Conservation (phyloP, 176 grass and related monocot species). For the Aegilops speltoides region DNA sequence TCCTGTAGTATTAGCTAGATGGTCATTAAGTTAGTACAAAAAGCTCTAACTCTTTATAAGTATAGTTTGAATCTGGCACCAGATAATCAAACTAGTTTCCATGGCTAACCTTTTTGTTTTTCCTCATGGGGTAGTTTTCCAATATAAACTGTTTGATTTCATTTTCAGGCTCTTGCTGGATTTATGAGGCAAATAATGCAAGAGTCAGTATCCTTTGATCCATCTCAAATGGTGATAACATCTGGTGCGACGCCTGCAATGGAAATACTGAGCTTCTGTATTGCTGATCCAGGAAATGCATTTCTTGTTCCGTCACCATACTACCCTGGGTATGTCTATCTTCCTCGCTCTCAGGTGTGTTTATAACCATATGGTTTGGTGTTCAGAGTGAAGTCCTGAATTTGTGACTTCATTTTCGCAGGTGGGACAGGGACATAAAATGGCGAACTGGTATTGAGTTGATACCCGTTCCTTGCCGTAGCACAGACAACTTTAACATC, state of each 20-base stretch:
- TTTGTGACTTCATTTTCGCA: conserved; percentile 23
- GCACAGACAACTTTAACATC: conserved; percentile 83
- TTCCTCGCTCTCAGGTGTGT: background rate
- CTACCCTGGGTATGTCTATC: conserved; percentile 74
- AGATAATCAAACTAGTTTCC: background rate
- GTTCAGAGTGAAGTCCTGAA: background rate
- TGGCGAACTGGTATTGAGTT: conserved; percentile 84
- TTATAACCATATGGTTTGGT: background rate
- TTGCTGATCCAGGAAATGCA: conserved; percentile 95
- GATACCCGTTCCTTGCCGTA: conserved; percentile 90
- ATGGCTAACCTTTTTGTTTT: background rate
- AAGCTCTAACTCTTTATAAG: background rate
- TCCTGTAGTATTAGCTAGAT: background rate
- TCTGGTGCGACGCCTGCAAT: conserved; percentile 83
- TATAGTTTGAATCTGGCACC: background rate
- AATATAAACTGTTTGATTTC: conserved; percentile 27
- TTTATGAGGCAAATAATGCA: conserved; percentile 87
- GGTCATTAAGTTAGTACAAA: background rate
- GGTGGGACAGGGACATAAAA: conserved; percentile 95
- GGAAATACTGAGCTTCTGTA: conserved; percentile 90
- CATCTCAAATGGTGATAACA: conserved; percentile 85
- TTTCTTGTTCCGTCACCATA: conserved; percentile 98
- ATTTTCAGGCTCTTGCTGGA: conserved; percentile 73
- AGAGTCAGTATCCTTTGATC: conserved; percentile 68
- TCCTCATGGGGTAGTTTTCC: background rate